Evolutionary conservation across 139 green algal species (phyloP).

Genomic region (Zygnema circumcarinatum): DNA sequence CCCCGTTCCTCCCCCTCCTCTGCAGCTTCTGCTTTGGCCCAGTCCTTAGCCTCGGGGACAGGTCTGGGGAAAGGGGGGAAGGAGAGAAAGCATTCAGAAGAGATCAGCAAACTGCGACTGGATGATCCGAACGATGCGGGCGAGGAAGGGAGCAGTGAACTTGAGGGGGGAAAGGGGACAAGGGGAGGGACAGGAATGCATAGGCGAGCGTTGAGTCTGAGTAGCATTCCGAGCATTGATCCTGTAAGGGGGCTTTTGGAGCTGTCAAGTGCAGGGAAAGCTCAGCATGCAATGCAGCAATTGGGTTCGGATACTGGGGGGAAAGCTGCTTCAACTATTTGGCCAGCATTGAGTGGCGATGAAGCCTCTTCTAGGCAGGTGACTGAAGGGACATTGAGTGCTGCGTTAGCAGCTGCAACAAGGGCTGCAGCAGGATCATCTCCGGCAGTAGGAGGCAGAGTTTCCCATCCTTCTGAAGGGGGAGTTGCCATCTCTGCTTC

Average conservation of each 20-base stretch:
- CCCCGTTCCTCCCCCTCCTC: not conserved
- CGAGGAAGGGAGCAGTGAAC: not conserved
- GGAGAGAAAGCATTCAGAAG: no score
- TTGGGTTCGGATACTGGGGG: not conserved
- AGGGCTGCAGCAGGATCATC: not conserved
- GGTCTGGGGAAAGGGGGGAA: no score
- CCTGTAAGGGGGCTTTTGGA: not conserved
- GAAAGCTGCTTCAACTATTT: not conserved
- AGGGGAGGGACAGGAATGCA: not conserved
- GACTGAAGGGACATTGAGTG: not conserved
- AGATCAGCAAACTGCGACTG: not conserved
- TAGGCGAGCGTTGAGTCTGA: not conserved
- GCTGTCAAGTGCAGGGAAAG: not conserved
- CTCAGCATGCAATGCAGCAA: not conserved
- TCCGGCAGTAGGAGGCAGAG: not conserved
- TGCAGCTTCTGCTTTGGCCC: not conserved
- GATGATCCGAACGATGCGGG: not conserved
- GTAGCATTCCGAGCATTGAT: not conserved
- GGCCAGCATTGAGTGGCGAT: not conserved
- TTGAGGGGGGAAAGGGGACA: not conserved
- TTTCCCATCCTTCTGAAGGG: not conserved
- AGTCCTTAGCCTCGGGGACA: not conserved
- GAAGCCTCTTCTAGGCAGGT: not conserved
- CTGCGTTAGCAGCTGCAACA: not conserved
- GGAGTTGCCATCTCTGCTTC: not conserved